Percentiles rank a stretch among this genome's conserved stretches.
These are phyloP conservation scores for Skeletonema marinoi DNA, from an alignment of 108 stramenopile genomes.

Conservation along the genomic window DNA sequence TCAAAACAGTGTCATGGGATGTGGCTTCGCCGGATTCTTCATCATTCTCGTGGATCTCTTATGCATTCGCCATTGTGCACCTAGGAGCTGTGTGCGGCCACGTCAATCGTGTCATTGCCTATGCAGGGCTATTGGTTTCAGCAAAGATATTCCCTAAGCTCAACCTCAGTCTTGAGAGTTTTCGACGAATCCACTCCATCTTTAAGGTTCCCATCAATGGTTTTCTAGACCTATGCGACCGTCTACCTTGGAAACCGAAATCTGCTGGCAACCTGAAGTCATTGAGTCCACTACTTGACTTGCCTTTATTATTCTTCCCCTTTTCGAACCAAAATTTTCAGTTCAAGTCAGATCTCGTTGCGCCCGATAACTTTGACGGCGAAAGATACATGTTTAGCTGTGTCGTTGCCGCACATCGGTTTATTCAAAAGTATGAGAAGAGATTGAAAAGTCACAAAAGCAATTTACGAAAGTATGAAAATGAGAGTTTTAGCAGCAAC, in stretches of 20 bases:
- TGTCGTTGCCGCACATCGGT: conserved; percentile 72
- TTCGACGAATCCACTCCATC: conserved; percentile 49
- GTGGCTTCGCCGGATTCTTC: conserved; percentile 42
- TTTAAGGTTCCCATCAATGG: conserved; percentile 56
- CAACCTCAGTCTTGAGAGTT: conserved; percentile 36
- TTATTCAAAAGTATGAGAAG: conserved; percentile 42
- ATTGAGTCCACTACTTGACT: conserved; percentile 61
- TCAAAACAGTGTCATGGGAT: conserved; percentile 78
- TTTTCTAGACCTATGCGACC: conserved; percentile 26
- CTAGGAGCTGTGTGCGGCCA: conserved; percentile 72
- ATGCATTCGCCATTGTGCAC: conserved; percentile 70
- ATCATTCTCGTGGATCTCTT: conserved; percentile 75
- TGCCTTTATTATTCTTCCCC: conserved; percentile 87
- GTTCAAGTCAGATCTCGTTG: conserved; percentile 71
- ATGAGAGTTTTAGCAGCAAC: background rate
- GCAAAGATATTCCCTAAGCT: conserved; percentile 57
- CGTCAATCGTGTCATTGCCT: conserved; percentile 64
- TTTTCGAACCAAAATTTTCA: conserved; percentile 73
- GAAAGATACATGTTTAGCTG: conserved; percentile 81
- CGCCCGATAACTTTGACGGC: conserved; percentile 69
- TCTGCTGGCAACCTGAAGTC: conserved; percentile 38
- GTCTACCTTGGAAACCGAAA: conserved; percentile 19
- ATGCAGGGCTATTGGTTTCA: conserved; percentile 61
- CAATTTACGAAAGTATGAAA: conserved; percentile 9
- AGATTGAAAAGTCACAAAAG: conserved; percentile 13